These are phyloP conservation scores for Eucalyptus tenuipes DNA, from an alignment of 345 rosid genomes.

Conservation along the genomic window DNA sequence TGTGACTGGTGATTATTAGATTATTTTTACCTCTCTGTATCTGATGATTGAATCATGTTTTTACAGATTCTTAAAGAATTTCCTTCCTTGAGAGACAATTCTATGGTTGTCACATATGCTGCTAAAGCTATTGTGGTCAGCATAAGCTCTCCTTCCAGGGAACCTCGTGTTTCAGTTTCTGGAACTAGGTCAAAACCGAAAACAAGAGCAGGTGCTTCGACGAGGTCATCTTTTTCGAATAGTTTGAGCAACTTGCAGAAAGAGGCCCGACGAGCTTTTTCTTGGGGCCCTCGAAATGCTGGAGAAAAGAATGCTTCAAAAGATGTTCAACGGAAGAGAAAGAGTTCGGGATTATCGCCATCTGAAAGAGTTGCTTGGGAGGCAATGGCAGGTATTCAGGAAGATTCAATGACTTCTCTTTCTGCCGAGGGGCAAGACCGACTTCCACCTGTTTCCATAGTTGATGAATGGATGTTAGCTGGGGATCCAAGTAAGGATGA, in stretches of 20 bases:
- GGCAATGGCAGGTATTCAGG: constrained; percentile 93
- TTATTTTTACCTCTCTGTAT: background rate
- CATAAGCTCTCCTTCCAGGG: constrained; percentile 58
- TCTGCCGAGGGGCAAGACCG: constrained; percentile 76
- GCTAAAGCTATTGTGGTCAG: constrained; percentile 78
- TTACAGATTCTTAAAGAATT: constrained; percentile 86
- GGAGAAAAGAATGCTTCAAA: constrained; percentile 63
- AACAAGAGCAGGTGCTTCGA: constrained; percentile 38
- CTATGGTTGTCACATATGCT: constrained; percentile 66
- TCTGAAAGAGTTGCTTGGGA: constrained; percentile 94
- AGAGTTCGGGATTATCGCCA: constrained; percentile 68
- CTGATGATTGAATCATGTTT: background rate
- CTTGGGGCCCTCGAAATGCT: constrained; percentile 88
- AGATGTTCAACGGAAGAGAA: constrained; percentile 81
- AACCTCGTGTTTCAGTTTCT: constrained; percentile 69
- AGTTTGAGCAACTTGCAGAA: constrained; percentile 89
- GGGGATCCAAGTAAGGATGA: constrained; percentile 75
- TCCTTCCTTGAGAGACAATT: constrained; percentile 73
- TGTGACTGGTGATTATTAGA: background rate
- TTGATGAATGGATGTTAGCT: constrained; percentile 95
- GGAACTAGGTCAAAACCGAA: constrained; percentile 62
- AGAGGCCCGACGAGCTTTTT: constrained; percentile 94
- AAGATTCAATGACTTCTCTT: constrained; percentile 50
- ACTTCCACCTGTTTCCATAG: constrained; percentile 73
- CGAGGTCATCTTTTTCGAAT: constrained; percentile 60